A percentile compares a stretch with the other conserved stretches of the same genome.
These are phyloP conservation scores for Penicillium sp. DNA, from an alignment of 2,329 filamentous ascomycete species.

Conservation along the genomic window DNA sequence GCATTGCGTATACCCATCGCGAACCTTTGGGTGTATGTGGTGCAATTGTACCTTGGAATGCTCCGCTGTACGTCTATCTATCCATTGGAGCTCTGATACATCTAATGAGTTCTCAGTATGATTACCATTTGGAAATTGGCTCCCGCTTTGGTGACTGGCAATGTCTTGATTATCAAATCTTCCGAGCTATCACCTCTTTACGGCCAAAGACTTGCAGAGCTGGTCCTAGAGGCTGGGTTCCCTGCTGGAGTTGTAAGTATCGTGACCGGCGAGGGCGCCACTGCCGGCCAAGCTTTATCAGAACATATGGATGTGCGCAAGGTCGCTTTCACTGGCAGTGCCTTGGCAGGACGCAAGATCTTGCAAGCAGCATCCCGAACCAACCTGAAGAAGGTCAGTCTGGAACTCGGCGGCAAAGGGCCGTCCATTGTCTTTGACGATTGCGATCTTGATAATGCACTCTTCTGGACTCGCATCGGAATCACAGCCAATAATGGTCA, in stretches of 20 bases:
- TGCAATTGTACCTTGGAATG: slow-evolving; percentile 35
- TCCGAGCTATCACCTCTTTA: slow-evolving; percentile 59
- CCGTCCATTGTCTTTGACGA: slow-evolving; percentile 38
- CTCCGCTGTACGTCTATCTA: slow-evolving; percentile 23
- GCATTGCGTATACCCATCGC: slow-evolving; percentile 25
- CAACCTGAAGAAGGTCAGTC: slow-evolving; percentile 37
- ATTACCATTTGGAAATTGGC: slow-evolving; percentile 53
- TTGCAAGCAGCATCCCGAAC: slow-evolving; percentile 29
- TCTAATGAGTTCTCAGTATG: slow-evolving; percentile 20
- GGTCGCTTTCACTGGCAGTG: slow-evolving; percentile 37
- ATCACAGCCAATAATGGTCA: slow-evolving; percentile 36
- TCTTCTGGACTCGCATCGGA: slow-evolving; percentile 31
- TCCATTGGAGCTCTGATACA: not conserved
- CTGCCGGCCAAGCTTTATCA: slow-evolving; percentile 45
- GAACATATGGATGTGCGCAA: slow-evolving; percentile 34
- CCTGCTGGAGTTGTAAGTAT: slow-evolving; percentile 59
- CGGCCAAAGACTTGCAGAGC: slow-evolving; percentile 47
- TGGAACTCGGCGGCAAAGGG: slow-evolving; percentile 39
- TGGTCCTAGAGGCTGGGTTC: slow-evolving; percentile 54
- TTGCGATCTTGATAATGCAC: slow-evolving; percentile 33
- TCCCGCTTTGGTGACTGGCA: slow-evolving; percentile 65
- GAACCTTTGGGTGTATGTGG: slow-evolving; percentile 32
- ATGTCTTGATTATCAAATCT: slow-evolving; percentile 67
- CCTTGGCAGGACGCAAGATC: slow-evolving; percentile 30
- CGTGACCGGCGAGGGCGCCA: slow-evolving; percentile 61